Percentiles rank a stretch among this genome's conserved stretches.
These are phyloP conservation scores for Neurospora sp. DNA, from an alignment of 495 filamentous ascomycete species.

Conservation along the genomic window DNA sequence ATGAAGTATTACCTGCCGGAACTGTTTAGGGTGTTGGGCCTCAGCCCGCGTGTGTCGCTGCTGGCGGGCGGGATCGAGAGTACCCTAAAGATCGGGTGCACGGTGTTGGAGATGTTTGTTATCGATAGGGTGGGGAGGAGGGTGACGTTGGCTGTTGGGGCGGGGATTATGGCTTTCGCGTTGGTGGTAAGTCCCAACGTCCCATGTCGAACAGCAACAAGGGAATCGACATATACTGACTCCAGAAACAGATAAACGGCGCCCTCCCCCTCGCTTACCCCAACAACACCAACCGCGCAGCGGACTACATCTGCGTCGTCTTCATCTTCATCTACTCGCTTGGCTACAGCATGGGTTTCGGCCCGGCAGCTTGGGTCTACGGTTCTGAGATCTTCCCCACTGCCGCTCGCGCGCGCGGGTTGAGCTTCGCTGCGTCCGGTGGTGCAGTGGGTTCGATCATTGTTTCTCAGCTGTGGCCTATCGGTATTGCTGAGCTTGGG, in stretches of 20 bases:
- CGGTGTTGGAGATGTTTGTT: constrained; percentile 38
- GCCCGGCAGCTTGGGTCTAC: constrained; percentile 49
- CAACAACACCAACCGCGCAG: constrained; percentile 34
- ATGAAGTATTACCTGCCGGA: constrained; percentile 48
- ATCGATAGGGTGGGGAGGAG: constrained; percentile 39
- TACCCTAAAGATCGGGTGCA: constrained; percentile 42
- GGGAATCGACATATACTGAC: too few species aligned
- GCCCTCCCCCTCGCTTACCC: constrained; percentile 41
- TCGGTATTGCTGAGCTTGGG: constrained; percentile 41
- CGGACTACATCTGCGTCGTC: constrained; percentile 43
- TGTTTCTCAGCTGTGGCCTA: constrained; percentile 42
- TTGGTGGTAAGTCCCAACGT: constrained; percentile 29
- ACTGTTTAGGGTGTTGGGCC: constrained; percentile 37
- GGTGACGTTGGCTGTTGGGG: constrained; percentile 32
- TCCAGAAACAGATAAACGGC: constrained; percentile 38
- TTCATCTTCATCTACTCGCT: constrained; percentile 50
- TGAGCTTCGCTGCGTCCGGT: constrained; percentile 41
- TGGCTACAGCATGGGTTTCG: constrained; percentile 47
- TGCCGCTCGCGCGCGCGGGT: constrained; percentile 38
- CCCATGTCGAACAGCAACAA: too few species aligned
- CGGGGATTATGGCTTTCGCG: constrained; percentile 35
- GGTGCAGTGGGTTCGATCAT: constrained; percentile 41
- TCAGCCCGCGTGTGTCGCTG: constrained; percentile 33
- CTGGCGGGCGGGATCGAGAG: constrained; percentile 41
- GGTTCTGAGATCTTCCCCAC: constrained; percentile 50